phyloP scores from a whole-genome alignment of 345 rosid genomes.

The Gossypium longicalyx region DNA sequence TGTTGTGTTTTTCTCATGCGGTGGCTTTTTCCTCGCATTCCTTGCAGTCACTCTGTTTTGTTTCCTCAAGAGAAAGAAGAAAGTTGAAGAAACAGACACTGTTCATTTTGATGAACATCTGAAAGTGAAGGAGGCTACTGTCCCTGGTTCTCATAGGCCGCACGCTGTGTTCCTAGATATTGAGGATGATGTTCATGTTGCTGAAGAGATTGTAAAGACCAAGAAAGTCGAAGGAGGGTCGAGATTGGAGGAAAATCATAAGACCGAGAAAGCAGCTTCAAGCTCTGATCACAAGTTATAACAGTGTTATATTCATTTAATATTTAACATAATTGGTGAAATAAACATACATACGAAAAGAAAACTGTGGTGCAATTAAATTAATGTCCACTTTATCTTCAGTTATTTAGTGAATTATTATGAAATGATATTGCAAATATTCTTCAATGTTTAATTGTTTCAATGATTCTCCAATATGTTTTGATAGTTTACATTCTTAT shows the following conservation, averaged over 20 bases:
- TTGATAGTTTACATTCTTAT: neutral
- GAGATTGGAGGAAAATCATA: constrained; percentile 5
- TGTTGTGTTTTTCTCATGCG: constrained; percentile 24
- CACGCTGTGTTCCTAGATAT: constrained; percentile 39
- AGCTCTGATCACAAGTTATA: constrained; percentile 7
- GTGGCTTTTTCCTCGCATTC: constrained; percentile 42
- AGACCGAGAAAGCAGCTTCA: constrained; percentile 12
- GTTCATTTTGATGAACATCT: constrained; percentile 47
- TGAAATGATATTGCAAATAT: neutral
- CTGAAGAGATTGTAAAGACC: constrained; percentile 35
- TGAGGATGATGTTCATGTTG: constrained; percentile 51
- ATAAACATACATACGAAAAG: neutral
- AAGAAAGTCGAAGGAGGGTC: constrained; percentile 26
- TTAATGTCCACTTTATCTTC: neutral
- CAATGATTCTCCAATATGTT: neutral
- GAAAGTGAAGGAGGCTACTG: constrained; percentile 52
- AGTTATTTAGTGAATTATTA: neutral
- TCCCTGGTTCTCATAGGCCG: constrained; percentile 44
- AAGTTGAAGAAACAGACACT: constrained; percentile 26
- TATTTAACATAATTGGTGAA: neutral
- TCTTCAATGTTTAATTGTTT: neutral
- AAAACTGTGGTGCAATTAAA: neutral
- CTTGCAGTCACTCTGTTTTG: constrained; percentile 40
- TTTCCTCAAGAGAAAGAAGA: constrained; percentile 50
- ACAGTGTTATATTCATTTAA: neutral